Evolutionary conservation across 768 basidiomycete species (phyloP).

Genomic region (Hirschioporus abietinus): DNA sequence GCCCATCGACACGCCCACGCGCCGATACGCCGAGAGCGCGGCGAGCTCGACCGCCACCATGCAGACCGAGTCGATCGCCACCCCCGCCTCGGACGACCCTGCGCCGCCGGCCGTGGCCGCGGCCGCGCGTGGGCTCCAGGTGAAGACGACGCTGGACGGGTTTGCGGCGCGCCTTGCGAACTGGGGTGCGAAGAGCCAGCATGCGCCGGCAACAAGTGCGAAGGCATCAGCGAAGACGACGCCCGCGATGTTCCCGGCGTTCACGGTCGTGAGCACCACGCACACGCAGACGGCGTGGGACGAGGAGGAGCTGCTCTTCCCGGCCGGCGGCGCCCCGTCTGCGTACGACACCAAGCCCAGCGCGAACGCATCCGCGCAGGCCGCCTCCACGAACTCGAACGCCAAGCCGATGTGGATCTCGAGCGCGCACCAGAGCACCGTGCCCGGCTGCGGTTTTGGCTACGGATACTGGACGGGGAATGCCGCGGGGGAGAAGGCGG

Average conservation of each 20-base stretch:
- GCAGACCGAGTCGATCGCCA: conserved; percentile 27
- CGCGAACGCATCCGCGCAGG: no score
- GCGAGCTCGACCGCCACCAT: conserved; percentile 1
- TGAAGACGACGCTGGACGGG: neutral
- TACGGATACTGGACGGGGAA: neutral
- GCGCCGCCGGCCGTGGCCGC: no score
- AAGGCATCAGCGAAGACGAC: neutral
- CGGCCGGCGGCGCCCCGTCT: neutral
- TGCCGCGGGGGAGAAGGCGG: neutral
- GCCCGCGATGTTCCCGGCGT: neutral
- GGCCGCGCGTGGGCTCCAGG: neutral
- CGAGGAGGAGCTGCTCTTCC: conserved; percentile 10
- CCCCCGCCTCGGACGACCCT: conserved; percentile 16
- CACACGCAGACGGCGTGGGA: conserved; percentile 3
- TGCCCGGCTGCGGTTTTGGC: neutral
- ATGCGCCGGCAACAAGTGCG: neutral
- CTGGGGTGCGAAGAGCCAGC: conserved; percentile 1
- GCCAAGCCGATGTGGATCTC: neutral
- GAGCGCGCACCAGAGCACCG: neutral
- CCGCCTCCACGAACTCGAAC: neutral
- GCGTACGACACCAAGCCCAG: neutral
- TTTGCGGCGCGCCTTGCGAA: neutral
- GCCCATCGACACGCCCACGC: neutral
- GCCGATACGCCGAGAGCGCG: neutral
- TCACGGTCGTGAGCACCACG: neutral